Base-by-base conservation (phyloP, 306 rosid species). In the Alnus glutinosa region DNA sequence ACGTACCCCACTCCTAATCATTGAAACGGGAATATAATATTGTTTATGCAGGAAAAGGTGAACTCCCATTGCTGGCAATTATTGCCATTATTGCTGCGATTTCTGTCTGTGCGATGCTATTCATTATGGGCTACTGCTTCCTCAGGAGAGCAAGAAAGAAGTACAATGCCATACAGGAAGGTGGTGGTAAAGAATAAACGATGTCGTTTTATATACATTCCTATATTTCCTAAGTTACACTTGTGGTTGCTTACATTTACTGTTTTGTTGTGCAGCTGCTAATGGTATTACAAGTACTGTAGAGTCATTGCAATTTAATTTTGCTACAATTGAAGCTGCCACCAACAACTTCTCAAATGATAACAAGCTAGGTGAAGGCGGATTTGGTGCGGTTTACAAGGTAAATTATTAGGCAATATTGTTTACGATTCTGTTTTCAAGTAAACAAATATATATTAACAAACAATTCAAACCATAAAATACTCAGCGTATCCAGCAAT, bases 1-100 rank as follows among this genome's bases (percentile, higher is more conserved):
- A 23, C 28, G 28, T 39, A 39, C 44, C 44, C 44, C 44, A 39
- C 39, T 36, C 39, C 2, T 36, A 36, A 36, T 36, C 39, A 3
- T 3, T 39, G 44, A 39, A 39, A 39, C 44, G 44, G 44, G 44
- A 39, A 39, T 39, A 39, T 39, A 39, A 39, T 4, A 39, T 39
- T 39, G 44, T 57, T 19, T n/a, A 57, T 12, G 49, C 19, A 34
- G 52, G 52, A 57, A 55, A n/a, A 58, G 13, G n/a, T 11, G 23
- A 57, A 8, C 7, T 57, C 63, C 19, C 67, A 34, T 18, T 51
- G 1, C 3, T 42, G 34, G 19, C 23, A 39, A 50, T 74, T 55
- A 14, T 74, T 57, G 77, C 68, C 37, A 74, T 74, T 52, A n/a
- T 55, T 55, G 52, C 61, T n/a, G 42, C 69, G 37, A 52, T 57